phyloP scores from a whole-genome alignment of 805 yeast species.

The Teunomyces pallodes region DNA sequence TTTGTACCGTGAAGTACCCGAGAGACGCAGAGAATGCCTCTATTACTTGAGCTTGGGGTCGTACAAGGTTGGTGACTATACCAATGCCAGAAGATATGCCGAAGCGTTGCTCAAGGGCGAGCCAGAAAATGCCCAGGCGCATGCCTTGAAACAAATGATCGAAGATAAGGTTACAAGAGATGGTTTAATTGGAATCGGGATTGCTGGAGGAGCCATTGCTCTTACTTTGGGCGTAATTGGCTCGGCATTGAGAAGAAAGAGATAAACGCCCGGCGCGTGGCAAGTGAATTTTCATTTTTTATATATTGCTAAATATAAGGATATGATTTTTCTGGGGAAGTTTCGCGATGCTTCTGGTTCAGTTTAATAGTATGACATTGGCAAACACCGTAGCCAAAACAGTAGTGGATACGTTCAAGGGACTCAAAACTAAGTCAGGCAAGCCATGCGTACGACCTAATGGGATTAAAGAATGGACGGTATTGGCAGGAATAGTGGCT shows the following conservation, averaged over 20 bases:
- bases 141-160: slow-evolving; percentile 66
- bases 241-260: slow-evolving; percentile 36
- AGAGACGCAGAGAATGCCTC: slow-evolving; percentile 82
- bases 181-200: slow-evolving; percentile 84
- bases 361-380: neutral
- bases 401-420: slow-evolving; percentile 28
- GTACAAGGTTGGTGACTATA: slow-evolving; percentile 81
- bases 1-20: slow-evolving; percentile 71
- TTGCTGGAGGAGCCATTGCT: slow-evolving; percentile 83
- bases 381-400: slow-evolving; percentile 5
- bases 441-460: slow-evolving; percentile 63
- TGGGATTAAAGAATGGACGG: slow-evolving; percentile 78
- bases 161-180: slow-evolving; percentile 84
- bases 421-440: slow-evolving; percentile 38
- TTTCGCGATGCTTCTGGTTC: neutral
- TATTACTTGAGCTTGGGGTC: slow-evolving; percentile 87
- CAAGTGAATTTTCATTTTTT: neutral
- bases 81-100: slow-evolving; percentile 80
- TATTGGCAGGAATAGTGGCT: slow-evolving; percentile 70
- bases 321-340: neutral
- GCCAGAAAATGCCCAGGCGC: slow-evolving; percentile 80
- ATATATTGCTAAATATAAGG: neutral
- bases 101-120: slow-evolving; percentile 76
- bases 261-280: slow-evolving; percentile 9
- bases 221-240: slow-evolving; percentile 67